phyloP scores from a whole-genome alignment of 495 filamentous ascomycete genomes.

The Halenospora varia region DNA sequence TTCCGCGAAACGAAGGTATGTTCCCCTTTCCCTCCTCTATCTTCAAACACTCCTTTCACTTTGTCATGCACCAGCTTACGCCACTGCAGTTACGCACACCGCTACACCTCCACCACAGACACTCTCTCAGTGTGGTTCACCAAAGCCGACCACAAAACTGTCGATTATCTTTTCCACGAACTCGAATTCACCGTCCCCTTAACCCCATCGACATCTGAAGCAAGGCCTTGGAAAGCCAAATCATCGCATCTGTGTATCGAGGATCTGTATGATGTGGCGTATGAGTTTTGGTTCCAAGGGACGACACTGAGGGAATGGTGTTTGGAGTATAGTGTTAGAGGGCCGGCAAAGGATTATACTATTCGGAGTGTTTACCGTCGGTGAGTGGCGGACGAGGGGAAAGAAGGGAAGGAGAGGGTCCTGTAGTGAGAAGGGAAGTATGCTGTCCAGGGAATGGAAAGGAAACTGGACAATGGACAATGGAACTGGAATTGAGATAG shows the following conservation, averaged over 20 bases:
- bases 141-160: slow-evolving; percentile 48
- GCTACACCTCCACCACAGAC: slow-evolving; percentile 51
- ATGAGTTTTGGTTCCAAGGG: slow-evolving; percentile 54
- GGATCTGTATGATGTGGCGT: slow-evolving; percentile 61
- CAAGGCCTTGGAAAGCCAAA: slow-evolving; percentile 48
- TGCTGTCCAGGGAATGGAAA: background rate
- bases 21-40: too few relatives aligned
- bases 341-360: slow-evolving; percentile 66
- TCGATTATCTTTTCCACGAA: slow-evolving; percentile 66
- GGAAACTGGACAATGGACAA: too few relatives aligned
- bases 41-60: too few relatives aligned
- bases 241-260: slow-evolving; percentile 58
- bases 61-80: too few relatives aligned
- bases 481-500: too few relatives aligned
- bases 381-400: background rate
- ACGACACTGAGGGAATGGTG: slow-evolving; percentile 49
- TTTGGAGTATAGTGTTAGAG: slow-evolving; percentile 56
- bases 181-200: slow-evolving; percentile 30
- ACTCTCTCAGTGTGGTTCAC: slow-evolving; percentile 65
- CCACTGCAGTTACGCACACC: slow-evolving; percentile 54
- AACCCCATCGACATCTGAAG: background rate
- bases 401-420: background rate
- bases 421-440: background rate
- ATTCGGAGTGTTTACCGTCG: slow-evolving; percentile 46
- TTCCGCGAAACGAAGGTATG: slow-evolving; percentile 45